phyloP scores from a whole-genome alignment of 371 early-diverging fungal species.

The Apophysomyces ossiformis region DNA sequence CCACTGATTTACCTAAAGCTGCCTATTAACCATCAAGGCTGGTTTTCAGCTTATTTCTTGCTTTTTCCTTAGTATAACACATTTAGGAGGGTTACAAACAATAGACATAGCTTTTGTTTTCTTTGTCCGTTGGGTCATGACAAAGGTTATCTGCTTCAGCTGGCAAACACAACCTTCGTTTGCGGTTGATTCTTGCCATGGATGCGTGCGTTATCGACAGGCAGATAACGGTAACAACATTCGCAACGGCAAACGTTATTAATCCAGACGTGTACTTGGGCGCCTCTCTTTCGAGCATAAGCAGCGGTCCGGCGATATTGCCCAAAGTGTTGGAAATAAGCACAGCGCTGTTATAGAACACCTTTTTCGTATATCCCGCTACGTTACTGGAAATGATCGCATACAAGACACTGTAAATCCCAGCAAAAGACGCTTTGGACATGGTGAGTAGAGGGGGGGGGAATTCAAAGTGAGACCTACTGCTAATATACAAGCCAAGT shows the following conservation, averaged over 20 bases:
- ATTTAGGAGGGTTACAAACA: neutral
- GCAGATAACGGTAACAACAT: conserved; percentile 29
- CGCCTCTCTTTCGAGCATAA: conserved; percentile 25
- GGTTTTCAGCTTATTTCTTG: neutral
- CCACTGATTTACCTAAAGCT: neutral
- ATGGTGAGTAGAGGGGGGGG: neutral
- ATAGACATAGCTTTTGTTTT: conserved; percentile 31
- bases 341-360: conserved; percentile 35
- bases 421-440: conserved; percentile 31
- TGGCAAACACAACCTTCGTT: conserved; percentile 15
- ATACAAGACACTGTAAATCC: conserved; percentile 30
- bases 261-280: conserved; percentile 30
- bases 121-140: conserved; percentile 31
- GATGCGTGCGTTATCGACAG: conserved; percentile 25
- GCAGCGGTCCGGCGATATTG: conserved; percentile 40
- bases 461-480: neutral
- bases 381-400: conserved; percentile 37
- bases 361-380: conserved; percentile 45
- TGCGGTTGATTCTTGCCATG: conserved; percentile 28
- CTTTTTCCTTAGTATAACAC: neutral
- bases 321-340: conserved; percentile 36
- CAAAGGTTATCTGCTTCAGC: conserved; percentile 8
- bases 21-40: neutral
- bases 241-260: conserved; percentile 32
- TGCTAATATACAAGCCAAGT: conserved; percentile 25